Evolutionary conservation across 257 asterid genomes (phyloP), one percentile per base, ranked within the genome.

Genomic region (Solanum appendiculatum): DNA sequence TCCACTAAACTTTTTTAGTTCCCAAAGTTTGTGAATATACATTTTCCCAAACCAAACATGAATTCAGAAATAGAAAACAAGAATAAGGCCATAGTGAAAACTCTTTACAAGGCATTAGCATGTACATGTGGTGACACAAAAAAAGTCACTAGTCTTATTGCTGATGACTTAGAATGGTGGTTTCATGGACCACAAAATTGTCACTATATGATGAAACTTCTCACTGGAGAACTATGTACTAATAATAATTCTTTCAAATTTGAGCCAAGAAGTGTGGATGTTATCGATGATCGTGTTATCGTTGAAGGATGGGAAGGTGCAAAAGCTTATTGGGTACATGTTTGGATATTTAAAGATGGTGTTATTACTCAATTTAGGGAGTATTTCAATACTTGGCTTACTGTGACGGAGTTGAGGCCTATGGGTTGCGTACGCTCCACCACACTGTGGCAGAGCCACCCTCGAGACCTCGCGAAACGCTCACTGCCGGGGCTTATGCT

Each of bases 361-460:
- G 46, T 93, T 21, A 94, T 95, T 66, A 95, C 94, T 39, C 98
- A 96, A 85, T 92, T 96, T 25, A 89, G 99, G 77, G 99, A 96
- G 81, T 96, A 96, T 73, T 96, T 96, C 91, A 96, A 96, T 88
- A 96, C 99, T 1, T 95, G 98, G 96, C 96, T 95, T 9, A 96
- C 98, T 6, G 98, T 96, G 6, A 92, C 89, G 9, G 98, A 94
- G 27, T 88, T 95, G 48, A 88, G 92, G 89, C 94, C 93, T 14
- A 73, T 70, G 34, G 90, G 68, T 15, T 31, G 89, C 39, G 89
- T 90, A 64, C 36, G 83, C 23, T 74, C 94, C 16, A 58, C 93
- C 86, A 94, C 97, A 36, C 64, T 96, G 85, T 95, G 99, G 99
- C 96, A 92, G 96, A 96, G 99, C 94, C 99, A 96, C 93, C 98